Evolutionary conservation across 208 protist genomes (phyloP), one percentile per base, ranked within the genome.

Genomic region (Endotrypanum monterogeii): DNA sequence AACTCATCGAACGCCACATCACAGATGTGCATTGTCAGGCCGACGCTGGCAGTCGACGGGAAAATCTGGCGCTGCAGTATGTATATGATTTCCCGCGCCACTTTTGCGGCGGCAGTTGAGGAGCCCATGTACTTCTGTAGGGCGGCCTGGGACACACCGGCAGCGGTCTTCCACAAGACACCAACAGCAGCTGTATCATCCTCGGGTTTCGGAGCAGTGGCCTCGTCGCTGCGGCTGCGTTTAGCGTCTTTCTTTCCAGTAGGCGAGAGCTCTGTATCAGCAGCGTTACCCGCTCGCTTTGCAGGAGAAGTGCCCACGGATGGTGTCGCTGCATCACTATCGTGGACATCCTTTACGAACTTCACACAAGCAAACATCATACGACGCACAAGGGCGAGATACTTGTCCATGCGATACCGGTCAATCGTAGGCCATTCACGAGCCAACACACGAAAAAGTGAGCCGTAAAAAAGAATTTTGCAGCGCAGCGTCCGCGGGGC

Each of bases 371-470:
- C 76, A 44, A 85, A 89, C 30, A 93, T 65, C 76, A 96, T 85
- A 51, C 86, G 88, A 12, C 93, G 89, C 73, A 96, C 92, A 23
- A 97, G 87, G 30, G 89, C 89, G 57, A 96, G 79, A 76, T 92
- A 98, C 83, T 98, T 98, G 82, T 98, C 93, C 67, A 96, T 82
- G 72, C 94, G 89, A 71, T 95, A 95, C 30, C 87, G 86, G 76
- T 98, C 94, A 70, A 98, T 94, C 37, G 83, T 90, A 25, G 84
- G 83, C 94, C 94, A 98, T 83, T 98, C 94, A 18, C 91, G 85
- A 55, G 84, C 74, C 54, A 98, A 82, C 35, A 96, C 89, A 16
- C 88, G 86, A 65, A 96, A 89, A 23, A 97, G 80, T 30, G 73
- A 86, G 52, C 85, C 84, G 35, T 89, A 87, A 57, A 96, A 86